Percentiles rank a stretch among this genome's conserved stretches.
phyloP scores from a whole-genome alignment of 2,329 filamentous ascomycete species.

The Cladophialophora carrionii region DNA sequence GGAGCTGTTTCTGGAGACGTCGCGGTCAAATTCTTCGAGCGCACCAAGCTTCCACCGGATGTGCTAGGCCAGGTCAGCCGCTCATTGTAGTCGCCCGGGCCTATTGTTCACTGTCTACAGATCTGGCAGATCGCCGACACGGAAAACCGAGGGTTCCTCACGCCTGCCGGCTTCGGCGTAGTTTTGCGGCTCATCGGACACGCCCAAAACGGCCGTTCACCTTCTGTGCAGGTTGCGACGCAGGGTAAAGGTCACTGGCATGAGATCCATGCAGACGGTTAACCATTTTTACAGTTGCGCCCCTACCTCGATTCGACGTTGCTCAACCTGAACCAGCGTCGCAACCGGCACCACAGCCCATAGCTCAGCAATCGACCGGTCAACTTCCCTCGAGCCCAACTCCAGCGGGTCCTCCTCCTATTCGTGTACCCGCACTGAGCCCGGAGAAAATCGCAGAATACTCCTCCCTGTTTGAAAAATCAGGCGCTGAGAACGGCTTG shows the following conservation, averaged over 20 bases:
- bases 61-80: conserved; percentile 78
- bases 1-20: conserved; percentile 95
- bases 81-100: neutral
- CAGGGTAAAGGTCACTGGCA: conserved; percentile 57
- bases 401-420: conserved; percentile 61
- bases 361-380: conserved; percentile 58
- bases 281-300: conserved; percentile 60
- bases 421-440: conserved; percentile 85
- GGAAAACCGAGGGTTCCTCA: conserved; percentile 92
- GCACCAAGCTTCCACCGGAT: conserved; percentile 83
- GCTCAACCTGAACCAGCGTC: conserved; percentile 18
- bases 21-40: conserved; percentile 97
- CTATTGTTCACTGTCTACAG: conserved; percentile 52
- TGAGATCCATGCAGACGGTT: conserved; percentile 9
- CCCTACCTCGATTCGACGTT: conserved; percentile 87
- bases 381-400: conserved; percentile 55
- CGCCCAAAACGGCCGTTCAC: conserved; percentile 84
- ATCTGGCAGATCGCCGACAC: conserved; percentile 99
- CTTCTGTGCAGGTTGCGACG: conserved; percentile 77
- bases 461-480: conserved; percentile 85
- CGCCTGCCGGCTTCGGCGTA: conserved; percentile 88
- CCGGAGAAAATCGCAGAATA: conserved; percentile 91
- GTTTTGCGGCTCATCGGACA: conserved; percentile 94
- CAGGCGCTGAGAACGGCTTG: conserved; percentile 73
- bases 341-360: conserved; percentile 39